Evolutionary conservation across 2,329 filamentous ascomycete genomes (phyloP), one percentile per base, ranked within the genome.

Genomic region (Claviceps purpurea): DNA sequence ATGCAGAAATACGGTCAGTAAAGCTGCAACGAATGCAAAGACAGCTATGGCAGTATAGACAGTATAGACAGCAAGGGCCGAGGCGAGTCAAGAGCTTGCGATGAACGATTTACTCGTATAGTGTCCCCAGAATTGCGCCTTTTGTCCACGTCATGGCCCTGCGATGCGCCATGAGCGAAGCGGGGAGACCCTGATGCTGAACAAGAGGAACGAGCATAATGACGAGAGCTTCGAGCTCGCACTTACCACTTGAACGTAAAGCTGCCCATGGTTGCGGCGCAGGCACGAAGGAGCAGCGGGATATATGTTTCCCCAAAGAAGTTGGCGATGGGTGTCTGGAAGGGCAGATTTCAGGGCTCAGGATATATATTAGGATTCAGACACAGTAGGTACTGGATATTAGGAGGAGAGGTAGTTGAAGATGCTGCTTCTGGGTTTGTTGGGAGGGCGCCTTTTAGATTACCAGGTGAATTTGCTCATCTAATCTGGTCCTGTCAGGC

Each of bases 201-300:
- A 34, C 10, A 34, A 34, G 30, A 34, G 30, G 30, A 34, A 34
- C 30, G 30, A 34, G 30, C 30, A 34, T 11, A 34, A 34, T 34
- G 30, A 34, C 8, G 3, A 11, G 18, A 16, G 34, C 26, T 34
- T 44, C n/a, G 7, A 34, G 16, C 10, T 24, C 14, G 45, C 43
- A 66, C 81, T 70, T 70, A 86, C 82, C 82, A 86, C 67, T 77
- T 82, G 73, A 86, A 86, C 49, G 80, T 80, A 65, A 80, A 85
- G 70, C 73, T 83, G 62, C 79, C 81, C 80, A 85, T 84, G 58
- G 63, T 70, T 62, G 58, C 53, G 54, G 59, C 53, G 59, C 59
- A 55, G 50, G 22, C 42, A 20, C 42, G 16, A 40, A 34, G 20
- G 11, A 20, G 26, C 26, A 42, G 26, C 39, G 30, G 39, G 30